Percentiles rank a stretch among this genome's conserved stretches.
These are phyloP conservation scores for Fonsecaea pedrosoi DNA, from an alignment of 2,329 filamentous ascomycete species.

Conservation along the genomic window DNA sequence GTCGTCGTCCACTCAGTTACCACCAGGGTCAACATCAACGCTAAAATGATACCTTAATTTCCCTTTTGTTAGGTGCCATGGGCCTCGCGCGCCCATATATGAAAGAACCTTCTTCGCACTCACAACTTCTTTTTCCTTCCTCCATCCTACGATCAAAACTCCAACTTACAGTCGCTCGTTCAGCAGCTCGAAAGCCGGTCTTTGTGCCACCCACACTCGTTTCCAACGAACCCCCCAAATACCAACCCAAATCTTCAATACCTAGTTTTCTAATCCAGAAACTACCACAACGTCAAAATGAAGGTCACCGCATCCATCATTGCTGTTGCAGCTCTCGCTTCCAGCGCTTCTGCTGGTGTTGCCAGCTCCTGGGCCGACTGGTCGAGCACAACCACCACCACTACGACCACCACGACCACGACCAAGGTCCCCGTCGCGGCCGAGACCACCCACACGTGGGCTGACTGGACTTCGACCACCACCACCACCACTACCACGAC, in stretches of 20 bases:
- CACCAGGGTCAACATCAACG: slow-evolving; percentile 16
- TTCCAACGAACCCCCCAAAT: slow-evolving; percentile 30
- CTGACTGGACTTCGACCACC: slow-evolving; percentile 26
- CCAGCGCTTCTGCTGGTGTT: slow-evolving; percentile 29
- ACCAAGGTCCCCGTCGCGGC: slow-evolving; percentile 22
- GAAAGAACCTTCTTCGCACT: slow-evolving; percentile 11
- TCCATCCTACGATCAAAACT: slow-evolving; percentile 35
- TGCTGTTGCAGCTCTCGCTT: slow-evolving; percentile 30
- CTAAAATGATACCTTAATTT: slow-evolving; percentile 33
- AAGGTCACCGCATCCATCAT: slow-evolving; percentile 36
- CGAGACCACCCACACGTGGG: slow-evolving; percentile 25
- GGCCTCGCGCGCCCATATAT: slow-evolving; percentile 21
- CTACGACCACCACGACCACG: slow-evolving; percentile 29
- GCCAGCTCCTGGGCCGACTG: slow-evolving; percentile 30
- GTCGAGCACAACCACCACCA: slow-evolving; percentile 16
- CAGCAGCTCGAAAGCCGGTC: slow-evolving; percentile 33
- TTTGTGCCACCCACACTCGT: slow-evolving; percentile 38
- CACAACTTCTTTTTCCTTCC: slow-evolving; percentile 20
- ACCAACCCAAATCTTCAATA: neutral
- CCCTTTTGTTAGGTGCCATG: slow-evolving; percentile 16
- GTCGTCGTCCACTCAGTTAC: slow-evolving; percentile 13
- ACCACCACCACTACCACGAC: slow-evolving; percentile 21
- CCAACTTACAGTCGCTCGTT: slow-evolving; percentile 39
- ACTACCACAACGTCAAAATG: slow-evolving; percentile 37
- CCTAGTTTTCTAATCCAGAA: slow-evolving; percentile 36